phyloP scores from a whole-genome alignment of 2,329 filamentous ascomycete species.

The Mycocentrospora acerina region DNA sequence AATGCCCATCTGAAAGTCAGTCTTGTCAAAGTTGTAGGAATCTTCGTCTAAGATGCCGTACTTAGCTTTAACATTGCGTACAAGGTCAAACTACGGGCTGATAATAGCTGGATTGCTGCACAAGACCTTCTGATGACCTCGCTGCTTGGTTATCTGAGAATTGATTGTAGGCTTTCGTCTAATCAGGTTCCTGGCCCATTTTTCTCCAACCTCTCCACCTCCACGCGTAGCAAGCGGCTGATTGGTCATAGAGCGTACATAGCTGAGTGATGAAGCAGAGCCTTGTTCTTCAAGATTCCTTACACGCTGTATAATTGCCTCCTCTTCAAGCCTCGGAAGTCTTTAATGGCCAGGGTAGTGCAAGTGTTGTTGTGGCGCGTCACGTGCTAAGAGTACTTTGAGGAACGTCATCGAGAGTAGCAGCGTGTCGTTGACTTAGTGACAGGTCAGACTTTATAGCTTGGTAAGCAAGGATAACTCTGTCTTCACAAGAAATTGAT shows the following conservation, averaged over 20 bases:
- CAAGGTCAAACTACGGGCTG: constrained; percentile 7
- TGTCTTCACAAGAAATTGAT: constrained; percentile 1
- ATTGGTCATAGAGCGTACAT: constrained; percentile 12
- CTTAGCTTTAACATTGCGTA: constrained; percentile 4
- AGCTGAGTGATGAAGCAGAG: constrained; percentile 4
- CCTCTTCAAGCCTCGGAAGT: constrained; percentile 3
- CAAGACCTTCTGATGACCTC: constrained; percentile 2
- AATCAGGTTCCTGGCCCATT: constrained; percentile 6
- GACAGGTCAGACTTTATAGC: neutral
- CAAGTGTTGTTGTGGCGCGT: too few relatives aligned
- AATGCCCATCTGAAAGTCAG: constrained; percentile 15
- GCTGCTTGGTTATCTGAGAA: constrained; percentile 1
- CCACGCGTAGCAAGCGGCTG: neutral
- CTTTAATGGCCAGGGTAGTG: too few relatives aligned
- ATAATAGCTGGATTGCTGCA: constrained; percentile 6
- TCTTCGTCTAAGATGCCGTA: constrained; percentile 11
- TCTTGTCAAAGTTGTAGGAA: constrained; percentile 22
- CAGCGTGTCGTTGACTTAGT: constrained; percentile 1
- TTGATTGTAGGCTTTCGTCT: constrained; percentile 1
- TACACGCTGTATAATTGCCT: constrained; percentile 6
- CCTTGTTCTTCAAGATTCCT: neutral
- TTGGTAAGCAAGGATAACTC: neutral
- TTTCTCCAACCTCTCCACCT: neutral
- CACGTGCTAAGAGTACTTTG: neutral
- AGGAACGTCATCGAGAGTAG: neutral